These are phyloP conservation scores for Hypoxylon fuscum DNA, from an alignment of 495 filamentous ascomycete species.

Conservation along the genomic window DNA sequence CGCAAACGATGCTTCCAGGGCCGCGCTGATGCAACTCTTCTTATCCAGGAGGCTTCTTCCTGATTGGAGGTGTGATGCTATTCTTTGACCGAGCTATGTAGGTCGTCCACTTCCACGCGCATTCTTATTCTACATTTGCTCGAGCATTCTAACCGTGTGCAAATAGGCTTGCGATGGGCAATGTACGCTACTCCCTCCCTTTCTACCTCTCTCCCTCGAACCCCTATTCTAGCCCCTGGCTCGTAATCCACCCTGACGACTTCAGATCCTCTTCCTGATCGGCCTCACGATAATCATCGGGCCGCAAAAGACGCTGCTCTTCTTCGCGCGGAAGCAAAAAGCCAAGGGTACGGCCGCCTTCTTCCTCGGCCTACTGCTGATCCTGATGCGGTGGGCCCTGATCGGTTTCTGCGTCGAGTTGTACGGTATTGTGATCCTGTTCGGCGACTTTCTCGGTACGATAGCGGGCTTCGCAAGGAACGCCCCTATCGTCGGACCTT, in stretches of 20 bases:
- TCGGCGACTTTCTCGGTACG: conserved; percentile 95
- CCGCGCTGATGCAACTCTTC: conserved; percentile 27
- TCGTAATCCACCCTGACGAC: conserved; percentile 26
- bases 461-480: conserved; percentile 86
- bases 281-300: conserved; percentile 96
- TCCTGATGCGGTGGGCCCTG: conserved; percentile 87
- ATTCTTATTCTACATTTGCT: background rate
- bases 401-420: conserved; percentile 89
- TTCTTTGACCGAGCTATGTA: conserved; percentile 97
- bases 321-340: conserved; percentile 94
- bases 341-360: conserved; percentile 92
- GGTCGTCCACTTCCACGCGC: conserved; percentile 66
- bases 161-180: conserved; percentile 86
- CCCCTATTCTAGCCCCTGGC: too few species aligned
- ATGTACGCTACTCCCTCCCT: conserved; percentile 58
- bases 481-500: conserved; percentile 85
- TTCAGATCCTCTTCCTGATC: conserved; percentile 93
- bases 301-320: conserved; percentile 84
- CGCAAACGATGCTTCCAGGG: background rate
- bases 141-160: conserved; percentile 15
- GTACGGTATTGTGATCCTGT: conserved; percentile 91
- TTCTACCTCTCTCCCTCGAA: background rate
- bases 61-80: conserved; percentile 89
- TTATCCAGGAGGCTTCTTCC: conserved; percentile 82
- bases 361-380: conserved; percentile 81